Conservation (phyloP, 75 land plant species). For the Sequoia sempervirens region DNA sequence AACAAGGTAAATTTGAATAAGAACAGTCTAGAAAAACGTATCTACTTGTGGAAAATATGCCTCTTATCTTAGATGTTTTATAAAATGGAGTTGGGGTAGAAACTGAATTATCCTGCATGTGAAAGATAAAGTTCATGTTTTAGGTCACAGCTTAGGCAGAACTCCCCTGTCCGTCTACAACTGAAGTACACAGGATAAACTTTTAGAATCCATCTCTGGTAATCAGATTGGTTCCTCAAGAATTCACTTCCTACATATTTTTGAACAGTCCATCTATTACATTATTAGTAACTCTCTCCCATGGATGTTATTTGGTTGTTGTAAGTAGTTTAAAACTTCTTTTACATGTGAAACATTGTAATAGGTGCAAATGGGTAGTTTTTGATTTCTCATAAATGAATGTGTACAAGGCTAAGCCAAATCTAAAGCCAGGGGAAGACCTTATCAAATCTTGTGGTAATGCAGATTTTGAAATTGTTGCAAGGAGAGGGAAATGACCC, state of each 20-base stretch:
- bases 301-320: neutral
- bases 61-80: too few relatives aligned
- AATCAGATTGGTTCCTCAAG: neutral
- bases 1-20: too few relatives aligned
- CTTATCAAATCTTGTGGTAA: neutral
- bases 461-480: conserved; percentile 8
- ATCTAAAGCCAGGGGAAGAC: neutral
- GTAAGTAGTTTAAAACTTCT: too few relatives aligned
- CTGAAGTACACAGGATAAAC: too few relatives aligned
- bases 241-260: neutral
- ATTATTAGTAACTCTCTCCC: neutral
- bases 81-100: too few relatives aligned
- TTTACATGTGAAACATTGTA: neutral
- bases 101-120: too few relatives aligned
- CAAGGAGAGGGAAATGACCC: conserved; percentile 9
- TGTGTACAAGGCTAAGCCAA: neutral
- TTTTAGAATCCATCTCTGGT: too few relatives aligned
- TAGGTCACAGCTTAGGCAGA: neutral
- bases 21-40: too few relatives aligned
- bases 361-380: too few relatives aligned
- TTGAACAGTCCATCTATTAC: too few relatives aligned
- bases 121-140: neutral
- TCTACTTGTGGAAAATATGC: too few relatives aligned
- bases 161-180: too few relatives aligned
- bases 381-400: neutral